These are phyloP conservation scores for Malassezia furfur DNA, from an alignment of 1,284 basidiomycete species.

Conservation along the genomic window DNA sequence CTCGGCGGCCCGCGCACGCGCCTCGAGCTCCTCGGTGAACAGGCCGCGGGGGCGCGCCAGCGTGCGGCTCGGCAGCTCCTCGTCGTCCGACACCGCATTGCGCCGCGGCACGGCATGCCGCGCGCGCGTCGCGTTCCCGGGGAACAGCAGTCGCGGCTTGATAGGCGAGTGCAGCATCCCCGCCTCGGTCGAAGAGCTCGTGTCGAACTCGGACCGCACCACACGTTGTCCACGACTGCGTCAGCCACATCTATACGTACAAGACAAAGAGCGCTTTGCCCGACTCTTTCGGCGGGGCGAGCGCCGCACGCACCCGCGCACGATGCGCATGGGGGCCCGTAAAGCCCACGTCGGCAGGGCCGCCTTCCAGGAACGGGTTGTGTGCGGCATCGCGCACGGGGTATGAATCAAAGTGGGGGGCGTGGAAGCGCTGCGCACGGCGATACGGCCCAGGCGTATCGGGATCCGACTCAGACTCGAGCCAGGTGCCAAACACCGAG, in stretches of 20 bases:
- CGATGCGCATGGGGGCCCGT: constrained; percentile 22
- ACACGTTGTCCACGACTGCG: constrained; percentile 16
- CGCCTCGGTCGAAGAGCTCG: background rate
- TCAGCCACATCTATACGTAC: background rate
- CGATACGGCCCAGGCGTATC: background rate
- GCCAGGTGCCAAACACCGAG: background rate
- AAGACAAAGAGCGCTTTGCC: constrained; percentile 37
- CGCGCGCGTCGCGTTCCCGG: background rate
- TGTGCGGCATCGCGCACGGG: constrained; percentile 33
- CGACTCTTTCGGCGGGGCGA: constrained; percentile 22
- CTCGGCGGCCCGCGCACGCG: background rate
- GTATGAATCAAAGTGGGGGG: background rate
- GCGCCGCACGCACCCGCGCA: constrained; percentile 19
- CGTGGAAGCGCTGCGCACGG: background rate
- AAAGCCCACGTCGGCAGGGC: constrained; percentile 37
- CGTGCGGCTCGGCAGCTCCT: background rate
- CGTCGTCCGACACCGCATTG: constrained; percentile 14
- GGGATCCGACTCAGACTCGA: background rate
- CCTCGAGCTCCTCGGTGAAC: constrained; percentile 9
- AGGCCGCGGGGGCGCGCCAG: background rate
- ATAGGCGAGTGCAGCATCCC: constrained; percentile 1
- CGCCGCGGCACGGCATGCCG: background rate
- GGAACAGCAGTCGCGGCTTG: constrained; percentile 11
- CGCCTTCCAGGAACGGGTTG: constrained; percentile 44
- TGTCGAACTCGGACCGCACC: constrained; percentile 2